Conservation (phyloP, 2,329 filamentous ascomycete genomes). For the Teratosphaeria destructans region DNA sequence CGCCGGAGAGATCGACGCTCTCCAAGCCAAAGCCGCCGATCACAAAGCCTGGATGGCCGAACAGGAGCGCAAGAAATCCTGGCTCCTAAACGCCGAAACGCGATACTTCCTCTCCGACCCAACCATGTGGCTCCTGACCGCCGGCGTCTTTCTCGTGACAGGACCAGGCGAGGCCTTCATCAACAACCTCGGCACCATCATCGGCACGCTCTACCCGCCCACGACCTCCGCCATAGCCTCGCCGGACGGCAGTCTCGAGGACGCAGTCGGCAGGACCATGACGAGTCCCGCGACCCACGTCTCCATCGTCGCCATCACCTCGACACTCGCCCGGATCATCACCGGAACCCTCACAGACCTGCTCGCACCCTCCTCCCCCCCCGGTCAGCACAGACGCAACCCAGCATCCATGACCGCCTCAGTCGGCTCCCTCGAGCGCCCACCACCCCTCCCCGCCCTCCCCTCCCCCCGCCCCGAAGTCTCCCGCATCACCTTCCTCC, state of each 20-base stretch:
- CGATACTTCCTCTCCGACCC: conserved; percentile 71
- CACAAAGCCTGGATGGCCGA: conserved; percentile 39
- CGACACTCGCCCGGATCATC: conserved; percentile 79
- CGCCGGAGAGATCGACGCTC: conserved; percentile 37
- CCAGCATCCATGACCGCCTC: conserved; percentile 33
- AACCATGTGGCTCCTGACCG: conserved; percentile 92
- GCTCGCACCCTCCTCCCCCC: conserved; percentile 48
- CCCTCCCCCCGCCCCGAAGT: conserved; percentile 42
- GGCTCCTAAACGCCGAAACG: conserved; percentile 86
- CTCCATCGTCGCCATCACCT: conserved; percentile 81
- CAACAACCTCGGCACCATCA: conserved; percentile 91
- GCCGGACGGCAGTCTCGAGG: conserved; percentile 40
- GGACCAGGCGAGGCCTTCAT: conserved; percentile 96
- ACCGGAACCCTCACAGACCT: conserved; percentile 84
- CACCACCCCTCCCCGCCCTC: conserved; percentile 3
- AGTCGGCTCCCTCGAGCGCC: conserved; percentile 24
- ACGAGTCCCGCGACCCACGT: conserved; percentile 77
- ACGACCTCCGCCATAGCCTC: conserved; percentile 29
- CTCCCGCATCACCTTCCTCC: conserved; percentile 70
- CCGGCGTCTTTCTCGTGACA: conserved; percentile 84
- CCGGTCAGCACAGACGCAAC: conserved; percentile 48
- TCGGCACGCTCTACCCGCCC: conserved; percentile 68
- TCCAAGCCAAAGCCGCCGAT: conserved; percentile 36
- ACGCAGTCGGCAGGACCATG: conserved; percentile 22
- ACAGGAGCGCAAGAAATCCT: conserved; percentile 62